Conservation (phyloP, 805 yeast species). For the Ogataea haglerorum region DNA sequence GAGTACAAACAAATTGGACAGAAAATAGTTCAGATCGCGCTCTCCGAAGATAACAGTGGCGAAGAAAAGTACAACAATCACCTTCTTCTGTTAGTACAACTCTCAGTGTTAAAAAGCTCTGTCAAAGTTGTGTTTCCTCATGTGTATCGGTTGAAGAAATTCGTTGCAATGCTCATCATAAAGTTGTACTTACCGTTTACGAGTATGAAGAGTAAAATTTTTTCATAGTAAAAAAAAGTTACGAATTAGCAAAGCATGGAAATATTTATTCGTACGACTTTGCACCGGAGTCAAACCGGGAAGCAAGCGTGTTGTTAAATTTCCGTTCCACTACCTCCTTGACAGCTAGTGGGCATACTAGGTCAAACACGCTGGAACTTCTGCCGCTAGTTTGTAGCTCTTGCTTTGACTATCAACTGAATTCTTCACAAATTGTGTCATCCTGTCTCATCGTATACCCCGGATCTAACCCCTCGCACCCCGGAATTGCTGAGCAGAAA, state of each 20-base stretch:
- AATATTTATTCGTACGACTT: no score
- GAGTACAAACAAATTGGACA: no score
- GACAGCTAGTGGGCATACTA: no score
- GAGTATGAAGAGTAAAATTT: conserved; percentile 1
- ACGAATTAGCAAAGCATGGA: no score
- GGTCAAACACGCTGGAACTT: no score
- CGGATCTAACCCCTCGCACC: conserved; percentile 10
- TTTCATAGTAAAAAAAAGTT: conserved; percentile 1
- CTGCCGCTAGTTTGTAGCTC: no score
- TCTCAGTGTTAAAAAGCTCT: conserved; percentile 41
- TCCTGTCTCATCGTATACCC: background rate
- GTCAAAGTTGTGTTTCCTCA: conserved; percentile 31
- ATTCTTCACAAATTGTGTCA: background rate
- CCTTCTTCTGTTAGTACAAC: conserved; percentile 8
- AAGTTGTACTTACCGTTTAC: conserved; percentile 10
- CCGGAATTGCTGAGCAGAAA: conserved; percentile 9
- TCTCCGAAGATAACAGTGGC: background rate
- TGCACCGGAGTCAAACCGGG: no score
- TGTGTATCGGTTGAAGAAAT: conserved; percentile 37
- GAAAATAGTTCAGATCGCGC: background rate
- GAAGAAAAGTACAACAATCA: background rate
- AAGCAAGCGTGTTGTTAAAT: no score
- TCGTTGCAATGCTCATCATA: conserved; percentile 34
- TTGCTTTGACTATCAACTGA: no score
- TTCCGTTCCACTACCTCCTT: no score